phyloP scores from a whole-genome alignment of 192 early-diverging fungal genomes.

The Backusella sp. region DNA sequence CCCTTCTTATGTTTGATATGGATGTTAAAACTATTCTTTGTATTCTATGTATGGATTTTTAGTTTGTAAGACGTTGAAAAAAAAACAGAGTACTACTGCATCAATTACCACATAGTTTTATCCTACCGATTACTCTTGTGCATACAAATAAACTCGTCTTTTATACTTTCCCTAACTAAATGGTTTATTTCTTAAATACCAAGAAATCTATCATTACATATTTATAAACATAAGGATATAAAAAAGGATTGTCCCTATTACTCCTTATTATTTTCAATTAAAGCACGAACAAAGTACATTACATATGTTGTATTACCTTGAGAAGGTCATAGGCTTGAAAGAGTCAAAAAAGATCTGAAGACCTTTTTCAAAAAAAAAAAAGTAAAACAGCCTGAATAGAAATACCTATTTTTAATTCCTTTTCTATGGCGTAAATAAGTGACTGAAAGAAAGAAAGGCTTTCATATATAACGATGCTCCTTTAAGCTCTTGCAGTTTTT shows the following conservation, averaged over 20 bases:
- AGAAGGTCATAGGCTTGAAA: neutral
- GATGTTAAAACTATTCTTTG: neutral
- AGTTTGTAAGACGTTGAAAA: neutral
- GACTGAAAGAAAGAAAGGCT: neutral
- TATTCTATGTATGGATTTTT: neutral
- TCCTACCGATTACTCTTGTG: neutral
- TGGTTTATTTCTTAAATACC: neutral
- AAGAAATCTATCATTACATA: neutral
- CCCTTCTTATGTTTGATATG: neutral
- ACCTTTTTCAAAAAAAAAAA: neutral
- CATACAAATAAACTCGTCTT: neutral
- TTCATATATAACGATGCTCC: no score
- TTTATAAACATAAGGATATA: neutral
- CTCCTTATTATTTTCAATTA: neutral
- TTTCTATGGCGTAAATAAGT: neutral
- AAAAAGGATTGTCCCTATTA: neutral
- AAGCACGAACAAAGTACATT: neutral
- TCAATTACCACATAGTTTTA: neutral
- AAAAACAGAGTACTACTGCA: neutral
- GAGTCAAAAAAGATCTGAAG: neutral
- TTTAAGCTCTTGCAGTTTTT: neutral
- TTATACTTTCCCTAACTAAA: neutral
- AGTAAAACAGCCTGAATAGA: neutral
- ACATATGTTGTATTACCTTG: neutral
- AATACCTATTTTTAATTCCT: neutral